Evolutionary conservation across 2,329 filamentous ascomycete genomes (phyloP).

Genomic region (Microsporum audouinii): DNA sequence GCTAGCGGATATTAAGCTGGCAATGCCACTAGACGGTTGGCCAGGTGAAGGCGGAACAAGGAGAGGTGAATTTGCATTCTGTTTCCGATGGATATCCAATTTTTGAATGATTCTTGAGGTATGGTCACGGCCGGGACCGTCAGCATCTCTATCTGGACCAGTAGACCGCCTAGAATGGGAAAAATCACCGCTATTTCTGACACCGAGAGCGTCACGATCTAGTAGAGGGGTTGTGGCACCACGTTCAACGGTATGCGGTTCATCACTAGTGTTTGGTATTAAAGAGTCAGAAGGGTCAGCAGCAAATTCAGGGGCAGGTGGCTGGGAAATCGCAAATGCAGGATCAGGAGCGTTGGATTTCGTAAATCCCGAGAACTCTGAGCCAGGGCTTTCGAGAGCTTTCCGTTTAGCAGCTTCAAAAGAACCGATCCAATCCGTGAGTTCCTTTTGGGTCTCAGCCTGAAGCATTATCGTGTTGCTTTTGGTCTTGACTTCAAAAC

Average conservation of each 20-base stretch:
- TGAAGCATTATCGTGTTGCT: conserved; percentile 81
- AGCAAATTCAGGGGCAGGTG: conserved; percentile 80
- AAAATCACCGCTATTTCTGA: conserved; percentile 64
- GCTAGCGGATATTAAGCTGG: conserved; percentile 73
- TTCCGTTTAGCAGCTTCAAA: conserved; percentile 92
- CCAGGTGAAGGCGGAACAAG: conserved; percentile 32
- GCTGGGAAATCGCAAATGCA: conserved; percentile 85
- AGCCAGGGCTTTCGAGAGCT: conserved; percentile 64
- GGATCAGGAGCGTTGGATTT: conserved; percentile 45
- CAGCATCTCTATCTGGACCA: conserved; percentile 51
- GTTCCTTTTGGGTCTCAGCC: conserved; percentile 78
- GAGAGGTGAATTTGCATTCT: conserved; percentile 45
- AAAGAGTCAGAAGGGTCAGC: conserved; percentile 63
- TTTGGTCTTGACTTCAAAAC: conserved; percentile 97
- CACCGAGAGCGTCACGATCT: conserved; percentile 45
- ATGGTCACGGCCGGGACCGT: conserved; percentile 63
- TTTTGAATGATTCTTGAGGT: conserved; percentile 85
- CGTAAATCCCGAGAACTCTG: conserved; percentile 35
- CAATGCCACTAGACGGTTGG: conserved; percentile 55
- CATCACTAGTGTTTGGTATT: conserved; percentile 43
- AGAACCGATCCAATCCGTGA: conserved; percentile 88
- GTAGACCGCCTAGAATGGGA: conserved; percentile 39
- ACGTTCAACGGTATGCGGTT: conserved; percentile 47
- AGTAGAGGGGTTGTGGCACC: conserved; percentile 55
- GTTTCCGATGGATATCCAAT: conserved; percentile 76